Percentiles rank a stretch among this genome's conserved stretches.
Evolutionary conservation across 768 basidiomycete genomes (phyloP).

Genomic region (Boletus coccyginus): DNA sequence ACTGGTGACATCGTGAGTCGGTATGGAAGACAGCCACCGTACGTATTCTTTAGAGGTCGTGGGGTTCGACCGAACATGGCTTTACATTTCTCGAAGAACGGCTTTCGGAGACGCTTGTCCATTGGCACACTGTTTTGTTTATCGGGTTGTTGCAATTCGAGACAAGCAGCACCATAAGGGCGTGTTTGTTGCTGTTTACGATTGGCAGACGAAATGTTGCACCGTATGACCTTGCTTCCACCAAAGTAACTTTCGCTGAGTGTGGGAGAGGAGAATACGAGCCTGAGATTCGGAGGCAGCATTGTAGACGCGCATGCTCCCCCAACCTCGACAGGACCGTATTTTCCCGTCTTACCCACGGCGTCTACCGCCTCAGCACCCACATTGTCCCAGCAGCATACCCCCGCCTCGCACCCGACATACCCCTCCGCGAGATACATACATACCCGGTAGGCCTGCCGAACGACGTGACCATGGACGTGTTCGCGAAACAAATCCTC

Average conservation of each 20-base stretch:
- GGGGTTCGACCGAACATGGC: not conserved
- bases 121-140: not conserved
- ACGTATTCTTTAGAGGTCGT: not conserved
- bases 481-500: slow-evolving; percentile 19
- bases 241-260: too few relatives aligned
- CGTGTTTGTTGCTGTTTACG: too few relatives aligned
- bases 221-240: too few relatives aligned
- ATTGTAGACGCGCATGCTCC: too few relatives aligned
- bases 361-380: slow-evolving; percentile 25
- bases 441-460: not conserved
- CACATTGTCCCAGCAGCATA: slow-evolving; percentile 31
- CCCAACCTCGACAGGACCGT: too few relatives aligned
- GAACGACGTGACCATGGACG: slow-evolving; percentile 10
- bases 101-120: not conserved
- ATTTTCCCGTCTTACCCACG: slow-evolving; percentile 8
- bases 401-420: slow-evolving; percentile 23
- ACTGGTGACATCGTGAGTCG: not conserved
- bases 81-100: not conserved
- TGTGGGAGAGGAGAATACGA: too few relatives aligned
- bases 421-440: slow-evolving; percentile 20
- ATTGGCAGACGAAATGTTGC: too few relatives aligned
- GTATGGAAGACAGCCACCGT: not conserved
- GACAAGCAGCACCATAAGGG: not conserved
- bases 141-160: not conserved
- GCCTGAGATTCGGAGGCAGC: too few relatives aligned